These are phyloP conservation scores for Exophiala sideris DNA, from an alignment of 2,329 filamentous ascomycete species.

Conservation along the genomic window DNA sequence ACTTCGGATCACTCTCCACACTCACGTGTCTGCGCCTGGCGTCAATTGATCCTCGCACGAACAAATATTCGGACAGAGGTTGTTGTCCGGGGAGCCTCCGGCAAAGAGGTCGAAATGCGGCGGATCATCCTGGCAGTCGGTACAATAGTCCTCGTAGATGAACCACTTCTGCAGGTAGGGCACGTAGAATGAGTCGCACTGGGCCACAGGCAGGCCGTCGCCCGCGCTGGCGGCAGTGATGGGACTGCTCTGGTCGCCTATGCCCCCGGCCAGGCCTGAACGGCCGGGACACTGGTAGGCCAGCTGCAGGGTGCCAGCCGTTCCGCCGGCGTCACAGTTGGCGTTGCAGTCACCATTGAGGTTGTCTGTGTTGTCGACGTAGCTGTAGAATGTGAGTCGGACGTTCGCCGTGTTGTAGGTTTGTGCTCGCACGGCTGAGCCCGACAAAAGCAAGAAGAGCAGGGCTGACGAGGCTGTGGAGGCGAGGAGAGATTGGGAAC, in stretches of 20 bases:
- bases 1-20: neutral
- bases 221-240: conserved; percentile 6
- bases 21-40: conserved; percentile 2
- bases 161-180: conserved; percentile 6
- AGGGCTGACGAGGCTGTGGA: neutral
- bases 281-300: conserved; percentile 1
- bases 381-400: conserved; percentile 8
- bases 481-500: neutral
- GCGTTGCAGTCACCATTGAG: conserved; percentile 5
- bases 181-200: conserved; percentile 5
- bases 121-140: conserved; percentile 4
- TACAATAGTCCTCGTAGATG: conserved; percentile 5
- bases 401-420: conserved; percentile 5
- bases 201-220: neutral
- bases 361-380: conserved; percentile 5
- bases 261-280: conserved; percentile 1
- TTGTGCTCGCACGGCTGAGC: neutral
- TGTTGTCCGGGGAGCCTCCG: conserved; percentile 1
- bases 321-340: conserved; percentile 4
- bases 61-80: conserved; percentile 4
- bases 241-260: conserved; percentile 2
- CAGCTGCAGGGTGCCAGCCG: neutral
- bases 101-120: conserved; percentile 6
- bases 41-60: conserved; percentile 4
- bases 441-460: neutral